Conservation (phyloP, 306 rosid genomes). For the Cajanus cajan region DNA sequence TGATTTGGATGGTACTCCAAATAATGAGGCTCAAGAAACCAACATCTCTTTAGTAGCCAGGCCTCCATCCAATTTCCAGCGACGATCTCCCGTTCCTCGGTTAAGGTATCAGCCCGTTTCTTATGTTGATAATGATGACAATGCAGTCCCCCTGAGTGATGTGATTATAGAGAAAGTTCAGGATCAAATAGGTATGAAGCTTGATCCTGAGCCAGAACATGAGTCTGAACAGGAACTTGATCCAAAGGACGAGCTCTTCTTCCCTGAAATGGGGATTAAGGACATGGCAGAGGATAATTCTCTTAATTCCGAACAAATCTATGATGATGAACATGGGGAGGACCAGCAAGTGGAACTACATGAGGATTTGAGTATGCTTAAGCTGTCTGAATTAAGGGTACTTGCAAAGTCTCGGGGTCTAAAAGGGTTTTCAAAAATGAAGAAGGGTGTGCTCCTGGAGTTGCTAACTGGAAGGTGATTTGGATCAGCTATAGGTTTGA, state of each 20-base stretch:
- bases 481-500: not conserved
- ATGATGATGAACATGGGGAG: not conserved
- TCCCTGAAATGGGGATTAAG: not conserved
- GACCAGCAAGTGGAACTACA: not conserved
- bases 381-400: not conserved
- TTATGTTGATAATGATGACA: not conserved
- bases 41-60: not conserved
- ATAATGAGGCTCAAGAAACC: not conserved
- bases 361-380: not conserved
- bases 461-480: slow-evolving; percentile 11
- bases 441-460: not conserved
- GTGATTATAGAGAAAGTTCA: not conserved
- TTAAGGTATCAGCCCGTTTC: not conserved
- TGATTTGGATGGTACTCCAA: not conserved
- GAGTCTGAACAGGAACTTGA: not conserved
- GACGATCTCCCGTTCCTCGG: not conserved
- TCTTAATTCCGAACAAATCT: not conserved
- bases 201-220: not conserved
- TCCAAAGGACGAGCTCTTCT: not conserved
- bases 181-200: not conserved
- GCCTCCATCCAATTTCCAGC: not conserved
- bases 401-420: not conserved
- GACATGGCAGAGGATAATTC: not conserved
- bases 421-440: not conserved
- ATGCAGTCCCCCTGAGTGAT: not conserved